Conservation (phyloP, 352 stramenopile species). For the Aphanomyces astaci region DNA sequence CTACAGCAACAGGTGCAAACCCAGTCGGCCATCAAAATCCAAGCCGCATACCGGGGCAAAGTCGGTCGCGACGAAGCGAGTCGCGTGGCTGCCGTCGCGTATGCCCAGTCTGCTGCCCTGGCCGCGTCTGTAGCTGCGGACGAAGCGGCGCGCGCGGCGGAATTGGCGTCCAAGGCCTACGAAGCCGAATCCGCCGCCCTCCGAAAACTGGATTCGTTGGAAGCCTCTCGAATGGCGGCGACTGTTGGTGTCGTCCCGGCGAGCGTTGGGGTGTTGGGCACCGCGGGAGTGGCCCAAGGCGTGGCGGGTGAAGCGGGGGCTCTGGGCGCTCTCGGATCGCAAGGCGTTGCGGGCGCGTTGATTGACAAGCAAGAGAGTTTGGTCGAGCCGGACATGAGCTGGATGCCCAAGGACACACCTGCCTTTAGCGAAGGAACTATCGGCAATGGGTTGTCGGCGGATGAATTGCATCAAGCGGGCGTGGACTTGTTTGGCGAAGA, state of each 20-base stretch:
- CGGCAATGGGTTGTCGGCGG: slow-evolving; percentile 55
- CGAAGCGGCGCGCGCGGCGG: slow-evolving; percentile 61
- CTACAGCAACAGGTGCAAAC: slow-evolving; percentile 45
- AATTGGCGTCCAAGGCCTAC: slow-evolving; percentile 60
- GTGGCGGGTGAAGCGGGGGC: slow-evolving; percentile 62
- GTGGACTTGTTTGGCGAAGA: slow-evolving; percentile 80
- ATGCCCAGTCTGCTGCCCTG: slow-evolving; percentile 60
- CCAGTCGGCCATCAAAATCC: slow-evolving; percentile 56
- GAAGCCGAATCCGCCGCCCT: slow-evolving; percentile 70
- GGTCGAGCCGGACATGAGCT: slow-evolving; percentile 78
- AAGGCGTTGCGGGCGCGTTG: slow-evolving; percentile 62
- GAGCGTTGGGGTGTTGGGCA: slow-evolving; percentile 36
- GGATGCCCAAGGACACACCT: slow-evolving; percentile 71
- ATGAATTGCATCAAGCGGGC: slow-evolving; percentile 78
- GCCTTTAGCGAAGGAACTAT: slow-evolving; percentile 75
- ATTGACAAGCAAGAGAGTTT: slow-evolving; percentile 65
- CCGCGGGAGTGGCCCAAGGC: slow-evolving; percentile 41
- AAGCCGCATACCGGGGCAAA: slow-evolving; percentile 58
- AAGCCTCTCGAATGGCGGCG: slow-evolving; percentile 52
- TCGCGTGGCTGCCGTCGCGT: slow-evolving; percentile 51
- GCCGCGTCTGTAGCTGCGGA: slow-evolving; percentile 65
- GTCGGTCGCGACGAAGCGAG: slow-evolving; percentile 63
- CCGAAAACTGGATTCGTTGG: slow-evolving; percentile 53
- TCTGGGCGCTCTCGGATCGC: slow-evolving; percentile 63
- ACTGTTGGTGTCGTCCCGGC: slow-evolving; percentile 49